These are phyloP conservation scores for Austropuccinia psidii DNA, from an alignment of 1,284 basidiomycete species.

Conservation along the genomic window DNA sequence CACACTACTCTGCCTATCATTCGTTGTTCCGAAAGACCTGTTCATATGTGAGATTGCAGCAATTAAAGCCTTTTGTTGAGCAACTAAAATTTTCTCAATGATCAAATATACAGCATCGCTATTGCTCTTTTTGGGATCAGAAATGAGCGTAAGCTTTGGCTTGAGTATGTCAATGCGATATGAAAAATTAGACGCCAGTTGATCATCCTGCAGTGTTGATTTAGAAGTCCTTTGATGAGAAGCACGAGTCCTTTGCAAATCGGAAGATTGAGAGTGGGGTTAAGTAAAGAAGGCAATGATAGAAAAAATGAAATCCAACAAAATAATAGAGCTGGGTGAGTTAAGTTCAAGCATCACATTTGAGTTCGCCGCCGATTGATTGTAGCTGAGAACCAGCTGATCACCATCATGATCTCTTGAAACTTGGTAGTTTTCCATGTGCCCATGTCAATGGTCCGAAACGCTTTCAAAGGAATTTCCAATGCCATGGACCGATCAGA, in stretches of 20 bases:
- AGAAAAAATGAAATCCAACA: constrained; percentile 84
- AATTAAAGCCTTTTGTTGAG: constrained; percentile 19
- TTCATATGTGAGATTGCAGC: constrained; percentile 21
- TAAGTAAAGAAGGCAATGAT: constrained; percentile 75
- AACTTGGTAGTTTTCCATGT: constrained; percentile 69
- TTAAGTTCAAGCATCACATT: constrained; percentile 81
- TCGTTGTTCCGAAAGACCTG: constrained; percentile 35
- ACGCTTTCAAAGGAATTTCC: constrained; percentile 77
- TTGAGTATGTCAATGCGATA: constrained; percentile 31
- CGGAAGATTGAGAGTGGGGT: constrained; percentile 55
- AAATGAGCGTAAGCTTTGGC: constrained; percentile 30
- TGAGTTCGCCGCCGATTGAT: constrained; percentile 59
- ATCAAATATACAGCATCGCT: constrained; percentile 34
- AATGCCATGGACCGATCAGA: constrained; percentile 76
- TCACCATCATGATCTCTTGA: constrained; percentile 85
- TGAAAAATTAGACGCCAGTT: not conserved
- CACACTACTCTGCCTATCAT: constrained; percentile 14
- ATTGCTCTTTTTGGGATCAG: constrained; percentile 31
- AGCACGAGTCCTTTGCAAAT: too few species aligned
- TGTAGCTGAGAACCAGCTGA: constrained; percentile 90
- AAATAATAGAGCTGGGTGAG: constrained; percentile 86
- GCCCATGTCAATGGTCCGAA: constrained; percentile 83
- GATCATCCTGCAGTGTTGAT: not conserved
- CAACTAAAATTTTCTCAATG: constrained; percentile 34
- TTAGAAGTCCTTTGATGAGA: constrained; percentile 10